phyloP scores from a whole-genome alignment of 495 filamentous ascomycete species.

The Pseudomonodictys pantanalensis region DNA sequence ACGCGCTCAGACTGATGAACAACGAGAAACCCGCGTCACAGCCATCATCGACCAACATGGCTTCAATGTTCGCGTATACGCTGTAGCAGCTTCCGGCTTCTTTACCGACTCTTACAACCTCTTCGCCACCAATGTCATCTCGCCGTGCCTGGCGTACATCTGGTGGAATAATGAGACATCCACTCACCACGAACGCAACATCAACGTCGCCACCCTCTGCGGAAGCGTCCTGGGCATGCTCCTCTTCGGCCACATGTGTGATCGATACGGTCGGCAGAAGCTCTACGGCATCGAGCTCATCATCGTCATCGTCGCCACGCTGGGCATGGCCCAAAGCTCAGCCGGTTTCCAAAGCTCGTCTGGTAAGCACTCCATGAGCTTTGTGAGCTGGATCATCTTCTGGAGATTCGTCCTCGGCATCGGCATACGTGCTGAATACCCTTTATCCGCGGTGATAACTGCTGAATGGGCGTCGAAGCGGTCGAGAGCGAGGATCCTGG shows the following conservation, averaged over 20 bases:
- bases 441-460: conserved; percentile 57
- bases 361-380: conserved; percentile 10
- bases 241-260: conserved; percentile 61
- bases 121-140: conserved; percentile 63
- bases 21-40: conserved; percentile 4
- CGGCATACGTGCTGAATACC: conserved; percentile 56
- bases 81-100: conserved; percentile 64
- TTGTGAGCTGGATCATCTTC: conserved; percentile 12
- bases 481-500: conserved; percentile 60
- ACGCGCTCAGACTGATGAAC: neutral
- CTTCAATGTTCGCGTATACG: conserved; percentile 21
- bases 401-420: conserved; percentile 41
- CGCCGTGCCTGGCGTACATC: conserved; percentile 60
- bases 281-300: conserved; percentile 65
- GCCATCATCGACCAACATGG: conserved; percentile 20
- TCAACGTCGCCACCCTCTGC: conserved; percentile 59
- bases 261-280: conserved; percentile 58
- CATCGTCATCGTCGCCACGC: conserved; percentile 53
- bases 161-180: conserved; percentile 54
- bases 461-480: conserved; percentile 62
- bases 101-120: conserved; percentile 70
- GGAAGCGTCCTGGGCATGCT: conserved; percentile 61
- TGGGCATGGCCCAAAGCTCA: conserved; percentile 49
- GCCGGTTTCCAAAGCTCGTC: neutral
- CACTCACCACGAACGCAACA: conserved; percentile 39